Conservation (phyloP, 805 yeast species). For the Barnettozyma populi region DNA sequence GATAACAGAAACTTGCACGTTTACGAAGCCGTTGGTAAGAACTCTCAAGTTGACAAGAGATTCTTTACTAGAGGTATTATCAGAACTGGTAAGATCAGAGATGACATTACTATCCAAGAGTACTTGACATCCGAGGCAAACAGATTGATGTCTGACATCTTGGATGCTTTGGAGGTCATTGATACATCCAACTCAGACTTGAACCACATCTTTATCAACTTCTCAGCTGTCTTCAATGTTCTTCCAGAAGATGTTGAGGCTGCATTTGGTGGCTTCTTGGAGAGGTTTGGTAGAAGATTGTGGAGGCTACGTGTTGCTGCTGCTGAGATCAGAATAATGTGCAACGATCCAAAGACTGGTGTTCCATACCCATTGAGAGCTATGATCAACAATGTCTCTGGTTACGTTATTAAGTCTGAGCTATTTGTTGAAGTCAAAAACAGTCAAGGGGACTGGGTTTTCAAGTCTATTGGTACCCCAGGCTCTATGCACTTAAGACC, state of each 20-base stretch:
- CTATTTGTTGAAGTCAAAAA: conserved; percentile 92
- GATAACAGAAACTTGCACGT: conserved; percentile 97
- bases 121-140: conserved; percentile 95
- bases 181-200: conserved; percentile 94
- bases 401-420: conserved; percentile 94
- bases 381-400: conserved; percentile 91
- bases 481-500: conserved; percentile 98
- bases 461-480: conserved; percentile 90
- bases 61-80: conserved; percentile 96
- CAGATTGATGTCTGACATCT: conserved; percentile 89
- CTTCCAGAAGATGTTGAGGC: conserved; percentile 95
- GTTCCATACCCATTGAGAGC: conserved; percentile 95
- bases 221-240: conserved; percentile 91
- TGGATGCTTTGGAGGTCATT: conserved; percentile 90
- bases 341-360: conserved; percentile 84
- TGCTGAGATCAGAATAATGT: conserved; percentile 95
- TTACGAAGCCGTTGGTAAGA: conserved; percentile 93
- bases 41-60: conserved; percentile 88
- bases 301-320: conserved; percentile 96
- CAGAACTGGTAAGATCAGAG: conserved; percentile 91
- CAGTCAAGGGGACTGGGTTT: conserved; percentile 92
- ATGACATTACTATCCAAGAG: conserved; percentile 88
- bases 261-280: conserved; percentile 96
- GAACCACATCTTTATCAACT: conserved; percentile 95
- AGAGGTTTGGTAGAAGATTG: conserved; percentile 93